phyloP scores from a whole-genome alignment of 2,329 filamentous ascomycete genomes.

The Chrysoporthe deuterocubensis region DNA sequence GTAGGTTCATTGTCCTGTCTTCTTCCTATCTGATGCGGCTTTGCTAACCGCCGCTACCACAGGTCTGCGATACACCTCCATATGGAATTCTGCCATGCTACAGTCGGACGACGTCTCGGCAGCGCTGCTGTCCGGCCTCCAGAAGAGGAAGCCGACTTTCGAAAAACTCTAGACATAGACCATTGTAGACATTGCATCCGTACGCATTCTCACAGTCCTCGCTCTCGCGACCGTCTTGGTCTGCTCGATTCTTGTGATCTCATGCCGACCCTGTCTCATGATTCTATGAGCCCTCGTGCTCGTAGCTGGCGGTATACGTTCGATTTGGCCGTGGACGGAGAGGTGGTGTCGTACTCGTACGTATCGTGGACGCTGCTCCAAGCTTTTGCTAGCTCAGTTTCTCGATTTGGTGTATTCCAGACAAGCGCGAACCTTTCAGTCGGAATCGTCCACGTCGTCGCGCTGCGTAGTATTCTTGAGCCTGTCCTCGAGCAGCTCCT shows the following conservation, averaged over 20 bases:
- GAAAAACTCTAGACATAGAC: constrained; percentile 69
- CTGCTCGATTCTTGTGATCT: neutral
- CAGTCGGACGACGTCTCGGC: constrained; percentile 78
- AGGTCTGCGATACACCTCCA: constrained; percentile 79
- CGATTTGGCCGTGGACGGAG: neutral
- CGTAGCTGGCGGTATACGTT: neutral
- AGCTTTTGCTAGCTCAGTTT: neutral
- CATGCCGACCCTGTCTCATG: neutral
- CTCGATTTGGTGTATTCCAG: constrained; percentile 9
- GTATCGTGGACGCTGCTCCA: neutral
- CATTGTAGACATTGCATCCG: neutral
- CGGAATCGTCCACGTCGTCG: constrained; percentile 55
- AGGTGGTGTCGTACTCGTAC: neutral
- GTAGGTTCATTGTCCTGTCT: constrained; percentile 49
- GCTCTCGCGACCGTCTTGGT: neutral
- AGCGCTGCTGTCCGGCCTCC: constrained; percentile 75
- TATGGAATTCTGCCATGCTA: constrained; percentile 86
- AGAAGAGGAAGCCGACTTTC: constrained; percentile 81
- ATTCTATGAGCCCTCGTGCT: neutral
- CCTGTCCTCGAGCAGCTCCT: constrained; percentile 66
- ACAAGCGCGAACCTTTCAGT: constrained; percentile 45
- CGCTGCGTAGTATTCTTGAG: constrained; percentile 53
- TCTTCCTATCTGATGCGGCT: constrained; percentile 10
- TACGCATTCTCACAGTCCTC: neutral
- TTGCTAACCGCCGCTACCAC: constrained; percentile 14